These are phyloP conservation scores for Aureobasidium subglaciale DNA, from an alignment of 2,329 filamentous ascomycete genomes.

Conservation along the genomic window DNA sequence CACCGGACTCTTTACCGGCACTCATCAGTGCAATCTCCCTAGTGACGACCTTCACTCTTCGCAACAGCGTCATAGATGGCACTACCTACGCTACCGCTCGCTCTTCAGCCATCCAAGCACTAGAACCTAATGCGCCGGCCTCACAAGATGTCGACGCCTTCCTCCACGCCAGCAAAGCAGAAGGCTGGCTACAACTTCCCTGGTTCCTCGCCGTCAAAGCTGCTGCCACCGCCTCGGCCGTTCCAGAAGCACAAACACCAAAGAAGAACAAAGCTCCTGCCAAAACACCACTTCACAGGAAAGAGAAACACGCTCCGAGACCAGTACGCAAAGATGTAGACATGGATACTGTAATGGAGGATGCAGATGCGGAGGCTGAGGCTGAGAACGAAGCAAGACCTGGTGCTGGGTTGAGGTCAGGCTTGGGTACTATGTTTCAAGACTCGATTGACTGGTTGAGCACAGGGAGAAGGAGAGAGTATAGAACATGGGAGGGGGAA, in stretches of 20 bases:
- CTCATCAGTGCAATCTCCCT: conserved; percentile 9
- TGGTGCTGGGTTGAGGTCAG: conserved; percentile 36
- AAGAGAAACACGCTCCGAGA: conserved; percentile 26
- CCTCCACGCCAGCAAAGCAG: conserved; percentile 13
- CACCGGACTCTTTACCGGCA: background rate
- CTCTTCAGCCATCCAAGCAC: background rate
- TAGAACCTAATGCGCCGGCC: background rate
- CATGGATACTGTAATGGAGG: background rate
- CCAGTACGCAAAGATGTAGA: background rate
- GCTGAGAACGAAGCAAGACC: conserved; percentile 19
- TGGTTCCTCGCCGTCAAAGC: conserved; percentile 42
- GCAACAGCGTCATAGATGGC: background rate
- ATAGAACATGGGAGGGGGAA: conserved; percentile 55
- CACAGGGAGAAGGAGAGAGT: conserved; percentile 55
- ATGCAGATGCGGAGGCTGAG: conserved; percentile 1
- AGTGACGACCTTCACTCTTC: conserved; percentile 4
- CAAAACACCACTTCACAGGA: conserved; percentile 30
- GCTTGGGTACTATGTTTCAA: conserved; percentile 63
- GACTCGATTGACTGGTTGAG: conserved; percentile 65
- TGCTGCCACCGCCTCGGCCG: conserved; percentile 28
- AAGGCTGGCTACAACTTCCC: conserved; percentile 16
- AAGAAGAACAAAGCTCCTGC: conserved; percentile 19
- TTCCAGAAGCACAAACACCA: conserved; percentile 18
- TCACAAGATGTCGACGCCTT: conserved; percentile 19
- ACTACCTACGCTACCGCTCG: background rate